Base-by-base conservation (phyloP, 2,329 filamentous ascomycete genomes). In the Fusarium brachygibbosum region DNA sequence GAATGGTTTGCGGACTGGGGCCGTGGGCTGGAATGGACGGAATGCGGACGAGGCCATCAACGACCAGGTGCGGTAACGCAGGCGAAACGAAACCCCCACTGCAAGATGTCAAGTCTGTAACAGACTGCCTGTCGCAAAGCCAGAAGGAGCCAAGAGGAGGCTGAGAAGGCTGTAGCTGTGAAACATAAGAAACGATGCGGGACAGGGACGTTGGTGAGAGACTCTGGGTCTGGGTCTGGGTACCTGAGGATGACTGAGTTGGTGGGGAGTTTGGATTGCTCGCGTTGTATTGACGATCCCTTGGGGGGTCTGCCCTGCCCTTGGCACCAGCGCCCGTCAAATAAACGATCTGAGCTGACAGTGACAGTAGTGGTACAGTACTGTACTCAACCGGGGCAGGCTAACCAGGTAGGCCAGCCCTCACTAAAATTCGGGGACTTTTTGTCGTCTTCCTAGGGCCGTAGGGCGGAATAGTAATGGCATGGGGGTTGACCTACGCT, bases 151-250 rank as follows among this genome's bases (percentile, higher is more conserved):
- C 55, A 61, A 61, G 46, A 63, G 42, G 41, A 69, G 67, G 66
- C 66, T 69, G 62, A 54, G 45, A 67, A 70, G 66, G 58, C 63
- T 53, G 57, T 53, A 21, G 35, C 32, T 45, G 67, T 70, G 67
- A 63, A 69, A 70, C 67, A 69, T 68, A 52, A 63, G 62, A 69
- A 45, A 61, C 25, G 35, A 44, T 58, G 35, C 14, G 23, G 31
- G 35, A 45, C 28, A n/a, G 42, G 28, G 42, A 46, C 49, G 63
- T 68, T 68, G 50, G 40, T 40, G 55, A 49, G n/a, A 51, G 31
- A 49, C 31, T 49, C 48, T 25, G 23, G 23, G 16, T 37, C 46
- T 28, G 45, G 21, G 45, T 10, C 19, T 49, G 32, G 48, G 48
- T 51, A 50, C 32, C 48, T 50, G 48, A 50, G 25, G 34, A 45